phyloP scores from a whole-genome alignment of 2,329 filamentous ascomycete species.

The Graphilbum ipis-grandicollis region DNA sequence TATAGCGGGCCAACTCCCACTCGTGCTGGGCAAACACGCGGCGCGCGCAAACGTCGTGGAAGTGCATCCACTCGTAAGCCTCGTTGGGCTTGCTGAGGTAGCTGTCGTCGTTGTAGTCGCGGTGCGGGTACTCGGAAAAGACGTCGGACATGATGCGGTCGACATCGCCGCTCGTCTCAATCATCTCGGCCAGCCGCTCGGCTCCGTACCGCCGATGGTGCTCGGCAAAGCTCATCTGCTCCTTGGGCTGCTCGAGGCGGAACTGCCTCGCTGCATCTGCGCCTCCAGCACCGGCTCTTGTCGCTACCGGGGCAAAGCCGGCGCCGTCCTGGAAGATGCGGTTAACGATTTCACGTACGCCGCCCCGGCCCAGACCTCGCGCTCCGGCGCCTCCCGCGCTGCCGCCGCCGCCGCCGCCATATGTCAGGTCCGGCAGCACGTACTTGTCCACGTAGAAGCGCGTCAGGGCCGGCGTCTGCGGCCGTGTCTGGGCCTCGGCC shows the following conservation, averaged over 20 bases:
- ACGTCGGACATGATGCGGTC: constrained; percentile 69
- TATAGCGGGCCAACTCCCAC: constrained; percentile 80
- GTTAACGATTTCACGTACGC: constrained; percentile 55
- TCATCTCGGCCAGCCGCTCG: constrained; percentile 55
- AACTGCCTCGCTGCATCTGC: constrained; percentile 19
- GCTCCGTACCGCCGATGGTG: constrained; percentile 55
- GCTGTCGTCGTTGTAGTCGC: constrained; percentile 84
- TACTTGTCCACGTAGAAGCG: constrained; percentile 63
- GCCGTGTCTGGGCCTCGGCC: constrained; percentile 16
- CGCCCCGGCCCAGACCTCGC: constrained; percentile 54
- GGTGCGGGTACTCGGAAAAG: constrained; percentile 70
- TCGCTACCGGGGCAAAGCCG: constrained; percentile 48
- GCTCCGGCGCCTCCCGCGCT: constrained; percentile 46
- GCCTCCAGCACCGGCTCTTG: constrained; percentile 14
- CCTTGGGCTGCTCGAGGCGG: constrained; percentile 34
- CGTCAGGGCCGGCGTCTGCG: constrained; percentile 35
- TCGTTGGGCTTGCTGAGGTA: constrained; percentile 73
- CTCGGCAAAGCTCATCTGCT: constrained; percentile 54
- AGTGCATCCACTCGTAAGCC: constrained; percentile 90
- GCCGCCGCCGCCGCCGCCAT: constrained; percentile 33
- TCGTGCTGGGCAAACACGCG: constrained; percentile 71
- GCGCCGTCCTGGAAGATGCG: constrained; percentile 68
- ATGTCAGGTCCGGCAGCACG: constrained; percentile 47
- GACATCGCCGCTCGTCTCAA: constrained; percentile 62
- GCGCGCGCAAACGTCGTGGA: constrained; percentile 70